Evolutionary conservation across 805 yeast species (phyloP).

Genomic region (Pichia rugopelliculosa): DNA sequence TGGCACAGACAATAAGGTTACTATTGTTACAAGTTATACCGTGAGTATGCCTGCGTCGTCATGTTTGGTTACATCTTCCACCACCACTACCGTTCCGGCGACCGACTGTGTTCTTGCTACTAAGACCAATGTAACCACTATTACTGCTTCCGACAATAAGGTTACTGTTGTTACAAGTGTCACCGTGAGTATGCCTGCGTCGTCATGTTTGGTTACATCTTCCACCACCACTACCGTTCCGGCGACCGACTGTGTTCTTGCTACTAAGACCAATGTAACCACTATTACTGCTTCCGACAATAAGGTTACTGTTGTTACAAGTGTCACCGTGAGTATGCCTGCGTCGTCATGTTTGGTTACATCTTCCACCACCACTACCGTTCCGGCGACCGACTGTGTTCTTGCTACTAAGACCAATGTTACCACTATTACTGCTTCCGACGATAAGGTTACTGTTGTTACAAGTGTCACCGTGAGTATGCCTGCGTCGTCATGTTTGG

Average conservation of each 20-base stretch:
- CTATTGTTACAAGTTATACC: not conserved
- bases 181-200: not conserved
- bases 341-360: not conserved
- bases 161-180: not conserved
- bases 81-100: not conserved
- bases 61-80: too few relatives aligned
- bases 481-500: not conserved
- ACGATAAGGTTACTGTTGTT: not conserved
- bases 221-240: not conserved
- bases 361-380: too few relatives aligned
- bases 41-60: not conserved
- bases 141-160: not conserved
- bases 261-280: not conserved
- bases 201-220: not conserved
- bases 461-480: not conserved
- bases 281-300: not conserved
- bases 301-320: not conserved
- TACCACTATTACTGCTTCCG: not conserved
- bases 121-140: not conserved
- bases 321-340: not conserved
- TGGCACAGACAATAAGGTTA: not conserved
- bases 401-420: not conserved
- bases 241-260: not conserved
- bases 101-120: not conserved
- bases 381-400: constrained; percentile 1